Evolutionary conservation across 495 filamentous ascomycete species (phyloP), one percentile per base, ranked within the genome.

Genomic region (Lasiosphaeria hispida): DNA sequence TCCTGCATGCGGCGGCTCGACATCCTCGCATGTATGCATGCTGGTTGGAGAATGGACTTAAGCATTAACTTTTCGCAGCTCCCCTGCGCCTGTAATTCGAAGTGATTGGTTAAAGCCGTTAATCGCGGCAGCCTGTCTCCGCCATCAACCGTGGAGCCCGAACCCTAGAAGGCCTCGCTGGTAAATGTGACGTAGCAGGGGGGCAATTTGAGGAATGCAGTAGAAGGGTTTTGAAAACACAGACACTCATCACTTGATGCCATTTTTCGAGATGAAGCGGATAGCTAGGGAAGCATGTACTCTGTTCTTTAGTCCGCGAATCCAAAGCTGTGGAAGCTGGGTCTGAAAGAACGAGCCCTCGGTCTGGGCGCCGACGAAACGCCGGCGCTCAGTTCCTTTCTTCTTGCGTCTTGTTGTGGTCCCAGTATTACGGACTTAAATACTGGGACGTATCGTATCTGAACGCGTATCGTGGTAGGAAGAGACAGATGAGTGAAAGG

Each of bases 361-460:
- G 55, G 55, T 41, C 36, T 42, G 30, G 57, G 69, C 62, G 55
- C 47, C 61, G 62, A 62, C 40, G 41, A 50, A 30, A 45, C 37
- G 59, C 69, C 64, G 65, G 61, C 64, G 60, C 54, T 57, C 48
- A 57, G 49, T 38, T 41, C 62, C 47, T 60, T 65, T 80, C 42
- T 57, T 80, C 76, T 80, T 62, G 77, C 77, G 75, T 73, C 52
- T 66, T 72, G 50, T 60, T 59, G 77, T 80, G 77, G 72, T 76
- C 77, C 73, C 69, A 63, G 67, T 69, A 75, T 75, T 74, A 79
- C 73, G 51, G 62, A 55, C 17, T 54, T 57, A 37, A 71, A 73
- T 76, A 76, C 57, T 65, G 70, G 77, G 76, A 76, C 71, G 77
- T 80, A 78, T 79, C 76, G 75, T 78, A 79, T 76, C 75, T 66